Evolutionary conservation across 2,329 filamentous ascomycete species (phyloP).

Genomic region (Aspergillus persii): DNA sequence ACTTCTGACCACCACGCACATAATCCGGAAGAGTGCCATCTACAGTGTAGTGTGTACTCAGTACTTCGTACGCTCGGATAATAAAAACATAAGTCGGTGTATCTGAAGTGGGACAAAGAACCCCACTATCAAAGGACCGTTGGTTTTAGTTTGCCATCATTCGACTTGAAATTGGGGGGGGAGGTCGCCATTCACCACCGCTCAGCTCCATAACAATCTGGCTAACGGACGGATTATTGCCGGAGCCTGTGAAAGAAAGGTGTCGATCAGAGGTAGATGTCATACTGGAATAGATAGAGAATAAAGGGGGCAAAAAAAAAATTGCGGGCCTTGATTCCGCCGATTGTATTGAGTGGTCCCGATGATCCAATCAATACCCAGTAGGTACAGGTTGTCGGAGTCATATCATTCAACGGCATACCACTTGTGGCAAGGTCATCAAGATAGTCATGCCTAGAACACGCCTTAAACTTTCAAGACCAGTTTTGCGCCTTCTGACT

Average conservation of each 20-base stretch:
- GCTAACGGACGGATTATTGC: background rate
- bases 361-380: background rate
- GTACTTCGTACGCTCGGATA: background rate
- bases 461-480: background rate
- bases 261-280: background rate
- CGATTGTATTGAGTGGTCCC: background rate
- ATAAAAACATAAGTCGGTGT: slow-evolving; percentile 1
- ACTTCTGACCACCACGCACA: background rate
- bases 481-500: background rate
- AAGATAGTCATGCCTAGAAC: background rate
- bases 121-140: background rate
- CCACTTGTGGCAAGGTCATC: background rate
- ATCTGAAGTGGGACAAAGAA: background rate
- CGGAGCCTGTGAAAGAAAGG: background rate
- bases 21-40: background rate
- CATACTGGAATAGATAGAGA: background rate
- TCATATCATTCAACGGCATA: background rate
- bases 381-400: background rate
- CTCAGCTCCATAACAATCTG: background rate
- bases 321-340: background rate
- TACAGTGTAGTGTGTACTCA: too few relatives aligned
- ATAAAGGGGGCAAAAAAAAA: background rate
- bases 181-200: background rate
- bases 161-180: too few relatives aligned
- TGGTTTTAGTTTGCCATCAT: background rate